Base-by-base conservation (phyloP, 805 yeast species). In the Myxozyma nipponensis region DNA sequence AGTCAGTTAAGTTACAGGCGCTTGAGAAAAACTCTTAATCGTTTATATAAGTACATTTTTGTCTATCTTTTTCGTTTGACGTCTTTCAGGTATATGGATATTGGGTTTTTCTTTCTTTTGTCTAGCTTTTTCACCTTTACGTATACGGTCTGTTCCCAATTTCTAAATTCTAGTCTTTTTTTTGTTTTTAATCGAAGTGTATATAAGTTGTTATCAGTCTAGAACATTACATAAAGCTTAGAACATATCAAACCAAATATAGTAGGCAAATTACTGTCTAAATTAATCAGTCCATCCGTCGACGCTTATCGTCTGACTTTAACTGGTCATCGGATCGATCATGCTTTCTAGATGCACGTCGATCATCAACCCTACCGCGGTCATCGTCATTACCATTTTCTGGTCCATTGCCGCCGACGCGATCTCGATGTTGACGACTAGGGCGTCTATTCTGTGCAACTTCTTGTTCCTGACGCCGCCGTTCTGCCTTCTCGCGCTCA, bases 1-100 rank as follows among this genome's bases (percentile, higher is more conserved):
- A 72, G 62, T 61, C 72, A 17, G 76, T 72, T 18, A 58, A 60
- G 47, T 59, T 71, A 53, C 75, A 72, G 56, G 60, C 63, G 1
- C 72, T 89, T 26, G 67, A 73, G 15, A 28, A 32, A 7, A 32
- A 42, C 30, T 50, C 53, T n/a, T 42, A 37, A 23, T 35, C 15
- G 7, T 9, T 28, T 28, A 28, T 13, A 13, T 9, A 28, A 28
- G 13, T 28, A 13, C 13, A 28, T 28, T 13, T 28, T 7, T 28
- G 7, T 28, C 32, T 28, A 7, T 28, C 32, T 13, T 28, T 28
- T 28, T 28, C 32, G 13, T 13, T 28, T 28, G 32, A n/a, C n/a
- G n/a, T n/a, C n/a, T n/a, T n/a, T n/a, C n/a, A n/a, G n/a, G n/a
- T n/a, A n/a, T n/a, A n/a, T n/a, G n/a, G n/a, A n/a, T n/a, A n/a